phyloP scores from a whole-genome alignment of 1,139 yeast genomes.

The Pichia sp. region DNA sequence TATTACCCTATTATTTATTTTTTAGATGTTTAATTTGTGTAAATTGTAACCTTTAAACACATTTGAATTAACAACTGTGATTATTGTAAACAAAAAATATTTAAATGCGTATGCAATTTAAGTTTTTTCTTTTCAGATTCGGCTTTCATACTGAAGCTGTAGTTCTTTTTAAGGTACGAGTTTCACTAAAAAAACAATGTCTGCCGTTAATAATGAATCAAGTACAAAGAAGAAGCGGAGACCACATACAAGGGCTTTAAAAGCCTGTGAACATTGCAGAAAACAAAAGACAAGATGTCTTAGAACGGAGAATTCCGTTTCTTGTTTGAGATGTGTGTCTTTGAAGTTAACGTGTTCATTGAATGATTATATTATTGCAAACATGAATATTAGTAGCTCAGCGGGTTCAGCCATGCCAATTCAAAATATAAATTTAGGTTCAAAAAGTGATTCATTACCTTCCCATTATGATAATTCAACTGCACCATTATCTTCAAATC shows the following conservation, averaged over 20 bases:
- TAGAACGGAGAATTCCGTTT: conserved; percentile 36
- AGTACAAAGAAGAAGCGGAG: conserved; percentile 15
- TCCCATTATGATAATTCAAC: not conserved
- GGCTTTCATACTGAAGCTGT: no score
- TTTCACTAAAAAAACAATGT: no score
- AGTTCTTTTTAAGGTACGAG: no score
- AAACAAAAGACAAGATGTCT: conserved; percentile 60
- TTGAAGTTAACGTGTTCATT: conserved; percentile 49
- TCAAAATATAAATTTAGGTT: not conserved
- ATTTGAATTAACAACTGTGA: not conserved
- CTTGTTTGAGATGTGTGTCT: conserved; percentile 53
- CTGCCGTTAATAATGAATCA: not conserved
- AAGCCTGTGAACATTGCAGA: conserved; percentile 56
- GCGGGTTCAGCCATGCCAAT: no score
- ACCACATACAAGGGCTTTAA: conserved; percentile 39
- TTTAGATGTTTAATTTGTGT: not conserved
- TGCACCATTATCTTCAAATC: not conserved
- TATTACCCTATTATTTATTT: not conserved
- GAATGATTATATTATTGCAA: conserved; percentile 19
- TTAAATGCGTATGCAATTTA: no score
- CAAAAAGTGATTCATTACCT: not conserved
- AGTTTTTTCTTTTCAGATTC: no score
- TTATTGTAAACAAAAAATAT: no score
- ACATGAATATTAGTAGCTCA: not conserved
- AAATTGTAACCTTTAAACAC: not conserved